Percentiles rank a stretch among this genome's conserved stretches.
phyloP scores from a whole-genome alignment of 2,329 filamentous ascomycete species.

The Alternaria sp. region DNA sequence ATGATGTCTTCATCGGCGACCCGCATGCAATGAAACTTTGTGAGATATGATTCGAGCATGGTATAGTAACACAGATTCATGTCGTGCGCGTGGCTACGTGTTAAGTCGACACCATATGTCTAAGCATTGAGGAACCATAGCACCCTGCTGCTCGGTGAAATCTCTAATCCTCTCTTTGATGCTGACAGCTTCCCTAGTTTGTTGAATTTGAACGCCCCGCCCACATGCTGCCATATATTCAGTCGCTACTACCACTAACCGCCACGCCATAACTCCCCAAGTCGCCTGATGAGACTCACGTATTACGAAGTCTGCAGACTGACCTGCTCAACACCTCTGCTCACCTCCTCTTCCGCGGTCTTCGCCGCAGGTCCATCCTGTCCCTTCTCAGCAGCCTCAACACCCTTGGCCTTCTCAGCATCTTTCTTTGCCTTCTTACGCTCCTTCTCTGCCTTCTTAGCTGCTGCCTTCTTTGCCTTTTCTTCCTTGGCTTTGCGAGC shows the following conservation, averaged over 20 bases:
- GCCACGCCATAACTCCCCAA: conserved; percentile 2
- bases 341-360: conserved; percentile 56
- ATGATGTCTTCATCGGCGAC: neutral
- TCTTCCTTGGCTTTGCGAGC: conserved; percentile 75
- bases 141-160: neutral
- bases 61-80: conserved; percentile 5
- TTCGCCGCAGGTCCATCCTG: conserved; percentile 57
- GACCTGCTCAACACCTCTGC: conserved; percentile 56
- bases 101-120: conserved; percentile 1
- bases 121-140: neutral
- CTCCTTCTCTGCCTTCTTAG: conserved; percentile 71
- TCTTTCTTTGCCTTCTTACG: conserved; percentile 66
- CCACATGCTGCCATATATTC: conserved; percentile 2
- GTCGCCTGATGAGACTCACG: neutral
- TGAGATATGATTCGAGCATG: neutral
- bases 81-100: conserved; percentile 12
- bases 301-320: conserved; percentile 54
- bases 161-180: neutral
- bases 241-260: neutral
- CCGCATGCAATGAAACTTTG: conserved; percentile 3
- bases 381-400: conserved; percentile 81
- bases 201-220: conserved; percentile 9
- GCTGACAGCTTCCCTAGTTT: neutral
- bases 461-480: conserved; percentile 67
- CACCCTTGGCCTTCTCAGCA: conserved; percentile 74